These are phyloP conservation scores for Suillus sp. DNA, from an alignment of 768 basidiomycete species.

Conservation along the genomic window DNA sequence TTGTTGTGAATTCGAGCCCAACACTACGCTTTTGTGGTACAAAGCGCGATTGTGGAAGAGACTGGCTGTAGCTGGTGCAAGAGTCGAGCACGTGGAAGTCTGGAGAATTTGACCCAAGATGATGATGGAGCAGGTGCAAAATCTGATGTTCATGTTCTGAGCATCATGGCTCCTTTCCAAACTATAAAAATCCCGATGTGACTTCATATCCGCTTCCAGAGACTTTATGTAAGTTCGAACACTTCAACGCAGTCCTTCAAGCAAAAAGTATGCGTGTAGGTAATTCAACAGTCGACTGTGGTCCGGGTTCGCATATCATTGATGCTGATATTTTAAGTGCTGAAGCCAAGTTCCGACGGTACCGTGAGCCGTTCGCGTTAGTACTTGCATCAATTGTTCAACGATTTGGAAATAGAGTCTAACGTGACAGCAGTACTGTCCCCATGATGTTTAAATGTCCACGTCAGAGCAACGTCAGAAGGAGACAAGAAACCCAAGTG, in stretches of 20 bases:
- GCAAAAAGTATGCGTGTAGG: background rate
- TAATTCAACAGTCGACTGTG: background rate
- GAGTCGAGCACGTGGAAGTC: constrained; percentile 3
- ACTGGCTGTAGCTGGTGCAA: background rate
- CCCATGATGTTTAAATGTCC: too few species aligned
- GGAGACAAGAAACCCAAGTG: background rate
- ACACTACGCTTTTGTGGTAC: background rate
- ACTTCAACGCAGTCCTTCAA: too few species aligned
- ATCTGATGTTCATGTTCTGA: background rate
- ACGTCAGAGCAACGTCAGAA: background rate
- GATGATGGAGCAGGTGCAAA: background rate
- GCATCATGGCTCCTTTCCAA: background rate
- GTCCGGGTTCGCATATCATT: background rate
- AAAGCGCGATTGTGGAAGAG: constrained; percentile 8
- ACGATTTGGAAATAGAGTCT: background rate
- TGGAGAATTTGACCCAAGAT: constrained; percentile 4
- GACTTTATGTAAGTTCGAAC: too few species aligned
- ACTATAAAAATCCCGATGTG: background rate
- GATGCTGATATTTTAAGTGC: background rate
- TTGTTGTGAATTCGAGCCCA: background rate
- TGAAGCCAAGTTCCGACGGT: background rate
- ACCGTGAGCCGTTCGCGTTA: too few species aligned
- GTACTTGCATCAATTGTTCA: too few species aligned
- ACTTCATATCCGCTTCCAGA: too few species aligned
- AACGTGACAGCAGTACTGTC: background rate